A percentile compares a stretch with the other conserved stretches of the same genome.
Evolutionary conservation across 2,329 filamentous ascomycete species (phyloP).

Genomic region (Clarireedia sp.): DNA sequence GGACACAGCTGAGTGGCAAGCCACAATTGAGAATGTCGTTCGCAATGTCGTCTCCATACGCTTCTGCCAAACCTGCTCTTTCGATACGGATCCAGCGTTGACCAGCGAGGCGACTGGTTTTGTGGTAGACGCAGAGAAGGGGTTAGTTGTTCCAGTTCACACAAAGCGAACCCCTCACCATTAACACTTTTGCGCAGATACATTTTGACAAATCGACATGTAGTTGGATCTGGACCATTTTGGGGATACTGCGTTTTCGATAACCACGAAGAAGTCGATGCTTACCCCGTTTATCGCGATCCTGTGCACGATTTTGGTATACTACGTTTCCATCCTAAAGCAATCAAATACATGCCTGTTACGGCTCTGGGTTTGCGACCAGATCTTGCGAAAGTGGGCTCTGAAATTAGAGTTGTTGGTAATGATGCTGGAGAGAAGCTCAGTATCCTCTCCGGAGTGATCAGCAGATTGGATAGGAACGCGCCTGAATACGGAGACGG

Average conservation of each 20-base stretch:
- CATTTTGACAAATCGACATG: constrained; percentile 83
- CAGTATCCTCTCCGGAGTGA: constrained; percentile 94
- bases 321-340: constrained; percentile 87
- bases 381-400: constrained; percentile 80
- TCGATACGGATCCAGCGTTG: constrained; percentile 92
- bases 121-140: constrained; percentile 88
- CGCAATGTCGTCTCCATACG: constrained; percentile 97
- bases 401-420: constrained; percentile 93
- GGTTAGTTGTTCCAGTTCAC: constrained; percentile 35
- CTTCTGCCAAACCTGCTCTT: constrained; percentile 95
- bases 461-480: constrained; percentile 90
- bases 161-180: neutral
- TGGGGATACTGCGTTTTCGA: constrained; percentile 99
- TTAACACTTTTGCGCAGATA: constrained; percentile 42
- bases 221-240: constrained; percentile 91
- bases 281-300: constrained; percentile 93
- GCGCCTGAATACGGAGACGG: constrained; percentile 96
- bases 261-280: constrained; percentile 95
- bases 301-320: constrained; percentile 98
- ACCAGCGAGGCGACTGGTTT: constrained; percentile 96
- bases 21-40: constrained; percentile 88
- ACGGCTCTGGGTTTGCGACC: constrained; percentile 72
- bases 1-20: constrained; percentile 81
- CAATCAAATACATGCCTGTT: constrained; percentile 95
- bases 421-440: constrained; percentile 98